These are phyloP conservation scores for Phaeosphaeriaceae sp. DNA, from an alignment of 2,329 filamentous ascomycete species.

Conservation along the genomic window DNA sequence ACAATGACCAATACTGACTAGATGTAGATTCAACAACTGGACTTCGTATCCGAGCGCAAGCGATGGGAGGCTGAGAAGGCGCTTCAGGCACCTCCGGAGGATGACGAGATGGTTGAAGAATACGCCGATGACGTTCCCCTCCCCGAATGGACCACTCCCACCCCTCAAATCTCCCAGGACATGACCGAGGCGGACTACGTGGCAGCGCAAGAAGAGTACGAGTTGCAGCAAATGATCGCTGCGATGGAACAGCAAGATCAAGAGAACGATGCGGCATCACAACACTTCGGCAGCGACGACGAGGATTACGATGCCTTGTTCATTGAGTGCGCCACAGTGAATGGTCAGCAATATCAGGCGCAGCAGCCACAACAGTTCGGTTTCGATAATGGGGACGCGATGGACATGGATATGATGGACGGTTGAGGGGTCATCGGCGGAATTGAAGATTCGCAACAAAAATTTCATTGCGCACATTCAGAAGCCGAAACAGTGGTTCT, in stretches of 20 bases:
- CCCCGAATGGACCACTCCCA: conserved; percentile 5
- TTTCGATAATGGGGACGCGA: conserved; percentile 32
- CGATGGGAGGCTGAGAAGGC: conserved; percentile 55
- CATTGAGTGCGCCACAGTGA: conserved; percentile 60
- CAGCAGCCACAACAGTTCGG: conserved; percentile 20
- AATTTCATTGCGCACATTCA: background rate
- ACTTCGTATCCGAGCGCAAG: conserved; percentile 53
- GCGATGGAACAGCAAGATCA: conserved; percentile 48
- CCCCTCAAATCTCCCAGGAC: conserved; percentile 22
- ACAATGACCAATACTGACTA: conserved; percentile 10
- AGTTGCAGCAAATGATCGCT: conserved; percentile 54
- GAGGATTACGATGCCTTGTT: conserved; percentile 69
- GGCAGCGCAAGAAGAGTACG: conserved; percentile 51
- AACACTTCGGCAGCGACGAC: conserved; percentile 61
- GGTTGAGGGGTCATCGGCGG: conserved; percentile 13
- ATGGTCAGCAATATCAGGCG: conserved; percentile 54
- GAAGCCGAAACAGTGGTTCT: background rate
- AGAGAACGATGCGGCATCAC: conserved; percentile 24
- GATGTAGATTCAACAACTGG: conserved; percentile 55
- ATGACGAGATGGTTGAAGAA: conserved; percentile 35
- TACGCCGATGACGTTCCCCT: conserved; percentile 18
- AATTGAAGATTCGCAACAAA: background rate
- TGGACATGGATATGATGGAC: conserved; percentile 48
- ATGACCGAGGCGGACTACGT: conserved; percentile 50
- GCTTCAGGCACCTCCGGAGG: conserved; percentile 47